Percentiles rank a stretch among this genome's conserved stretches.
Conservation (phyloP, 108 stramenopile species). For the Asterionellopsis glacialis region DNA sequence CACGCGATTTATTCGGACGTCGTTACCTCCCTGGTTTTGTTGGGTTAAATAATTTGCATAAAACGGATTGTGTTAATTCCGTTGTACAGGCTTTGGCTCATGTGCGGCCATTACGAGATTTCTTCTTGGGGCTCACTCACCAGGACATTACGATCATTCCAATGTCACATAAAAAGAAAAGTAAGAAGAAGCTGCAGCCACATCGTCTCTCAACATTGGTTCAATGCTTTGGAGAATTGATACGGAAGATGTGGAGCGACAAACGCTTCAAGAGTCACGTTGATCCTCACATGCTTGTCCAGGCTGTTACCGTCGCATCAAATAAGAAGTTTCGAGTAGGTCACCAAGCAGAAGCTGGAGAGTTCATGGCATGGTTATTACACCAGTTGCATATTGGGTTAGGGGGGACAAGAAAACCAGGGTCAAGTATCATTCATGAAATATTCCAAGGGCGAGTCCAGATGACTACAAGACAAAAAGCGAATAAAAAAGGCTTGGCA, state of each 20-base stretch:
- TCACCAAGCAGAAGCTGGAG: slow-evolving; percentile 84
- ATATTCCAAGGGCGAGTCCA: slow-evolving; percentile 89
- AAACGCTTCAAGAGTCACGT: slow-evolving; percentile 90
- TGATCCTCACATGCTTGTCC: slow-evolving; percentile 94
- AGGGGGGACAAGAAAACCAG: slow-evolving; percentile 42
- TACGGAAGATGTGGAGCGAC: slow-evolving; percentile 92
- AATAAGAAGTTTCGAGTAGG: slow-evolving; percentile 89
- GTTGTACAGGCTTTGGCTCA: slow-evolving; percentile 90
- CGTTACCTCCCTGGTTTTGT: slow-evolving; percentile 94
- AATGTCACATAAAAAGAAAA: slow-evolving; percentile 13
- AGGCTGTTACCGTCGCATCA: slow-evolving; percentile 81
- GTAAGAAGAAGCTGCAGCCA: slow-evolving; percentile 1
- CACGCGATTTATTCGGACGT: slow-evolving; percentile 88
- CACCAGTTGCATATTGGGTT: slow-evolving; percentile 89
- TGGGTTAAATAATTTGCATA: slow-evolving; percentile 90
- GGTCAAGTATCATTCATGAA: slow-evolving; percentile 81
- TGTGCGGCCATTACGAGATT: slow-evolving; percentile 90
- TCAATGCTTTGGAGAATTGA: slow-evolving; percentile 83
- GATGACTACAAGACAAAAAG: slow-evolving; percentile 71
- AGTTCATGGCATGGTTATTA: slow-evolving; percentile 95
- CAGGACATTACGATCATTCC: slow-evolving; percentile 6
- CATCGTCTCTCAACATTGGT: slow-evolving; percentile 44
- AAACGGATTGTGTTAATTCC: slow-evolving; percentile 92
- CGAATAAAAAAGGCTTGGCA: slow-evolving; percentile 23
- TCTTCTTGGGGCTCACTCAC: slow-evolving; percentile 64